A percentile compares a stretch with the other conserved stretches of the same genome.
Evolutionary conservation across 1,284 basidiomycete species (phyloP).

Genomic region (Cerrena zonata): DNA sequence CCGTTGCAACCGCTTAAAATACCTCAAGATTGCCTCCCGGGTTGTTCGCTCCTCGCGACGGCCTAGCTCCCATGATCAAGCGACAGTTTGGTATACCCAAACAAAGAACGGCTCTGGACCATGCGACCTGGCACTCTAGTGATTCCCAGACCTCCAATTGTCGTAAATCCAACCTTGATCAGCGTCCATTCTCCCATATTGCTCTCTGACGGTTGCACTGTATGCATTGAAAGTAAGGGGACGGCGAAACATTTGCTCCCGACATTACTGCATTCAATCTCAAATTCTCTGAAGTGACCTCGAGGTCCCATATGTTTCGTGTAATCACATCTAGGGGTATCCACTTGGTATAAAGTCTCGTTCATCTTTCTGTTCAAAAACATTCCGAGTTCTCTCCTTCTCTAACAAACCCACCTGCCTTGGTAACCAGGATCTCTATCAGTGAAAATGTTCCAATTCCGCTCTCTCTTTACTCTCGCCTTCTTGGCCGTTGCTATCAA

Average conservation of each 20-base stretch:
- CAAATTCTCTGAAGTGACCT: too few species aligned
- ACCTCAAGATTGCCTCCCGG: not conserved
- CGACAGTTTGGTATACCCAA: too few species aligned
- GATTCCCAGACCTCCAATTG: too few species aligned
- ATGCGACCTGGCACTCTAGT: too few species aligned
- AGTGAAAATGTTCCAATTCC: constrained; percentile 1
- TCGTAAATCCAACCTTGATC: too few species aligned
- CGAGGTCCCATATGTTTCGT: not conserved
- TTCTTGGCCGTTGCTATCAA: constrained; percentile 1
- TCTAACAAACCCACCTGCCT: not conserved
- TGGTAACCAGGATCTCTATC: not conserved
- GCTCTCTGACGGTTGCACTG: not conserved
- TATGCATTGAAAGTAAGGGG: not conserved
- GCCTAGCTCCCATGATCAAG: not conserved
- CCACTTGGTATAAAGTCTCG: not conserved
- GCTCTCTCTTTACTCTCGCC: constrained; percentile 1
- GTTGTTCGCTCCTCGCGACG: not conserved
- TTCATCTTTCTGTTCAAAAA: not conserved
- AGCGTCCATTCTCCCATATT: too few species aligned
- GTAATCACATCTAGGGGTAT: not conserved
- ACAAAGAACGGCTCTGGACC: too few species aligned
- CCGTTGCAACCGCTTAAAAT: not conserved
- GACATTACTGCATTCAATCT: not conserved
- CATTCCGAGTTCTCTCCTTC: not conserved
- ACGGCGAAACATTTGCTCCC: not conserved